phyloP scores from a whole-genome alignment of 805 yeast genomes.

The Nakazawaea populi region DNA sequence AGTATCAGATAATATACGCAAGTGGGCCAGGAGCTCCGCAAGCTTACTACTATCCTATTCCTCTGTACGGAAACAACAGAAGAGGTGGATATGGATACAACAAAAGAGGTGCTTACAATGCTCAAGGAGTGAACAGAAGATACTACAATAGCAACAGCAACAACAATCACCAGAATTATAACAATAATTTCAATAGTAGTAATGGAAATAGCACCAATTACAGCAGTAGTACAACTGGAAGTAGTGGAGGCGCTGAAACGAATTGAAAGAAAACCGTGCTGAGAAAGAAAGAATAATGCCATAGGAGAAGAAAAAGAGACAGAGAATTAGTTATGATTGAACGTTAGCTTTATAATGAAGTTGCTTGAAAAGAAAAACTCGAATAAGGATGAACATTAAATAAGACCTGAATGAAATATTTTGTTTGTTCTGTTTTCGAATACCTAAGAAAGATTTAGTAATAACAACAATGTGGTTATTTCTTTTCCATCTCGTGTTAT shows the following conservation, averaged over 20 bases:
- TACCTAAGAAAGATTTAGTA: no score
- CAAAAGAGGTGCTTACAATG: slow-evolving; percentile 5
- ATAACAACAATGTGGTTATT: no score
- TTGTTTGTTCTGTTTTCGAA: no score
- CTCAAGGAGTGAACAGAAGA: not conserved
- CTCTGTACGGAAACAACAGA: not conserved
- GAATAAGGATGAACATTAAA: no score
- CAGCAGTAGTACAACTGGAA: not conserved
- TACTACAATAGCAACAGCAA: not conserved
- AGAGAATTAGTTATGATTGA: not conserved
- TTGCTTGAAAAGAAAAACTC: not conserved
- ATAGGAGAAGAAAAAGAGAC: not conserved
- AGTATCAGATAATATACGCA: slow-evolving; percentile 6
- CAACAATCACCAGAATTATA: not conserved
- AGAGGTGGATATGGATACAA: slow-evolving; percentile 4
- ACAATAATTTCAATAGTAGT: not conserved
- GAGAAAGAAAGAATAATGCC: not conserved
- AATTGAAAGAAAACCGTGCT: not conserved
- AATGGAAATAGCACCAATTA: not conserved
- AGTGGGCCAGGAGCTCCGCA: slow-evolving; percentile 1
- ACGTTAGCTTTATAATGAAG: not conserved
- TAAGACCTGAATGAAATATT: no score
- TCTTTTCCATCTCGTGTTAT: no score
- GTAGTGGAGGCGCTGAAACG: not conserved
- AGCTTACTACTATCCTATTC: slow-evolving; percentile 6